These are phyloP conservation scores for Suhomyces chickasaworum DNA, from an alignment of 1,139 yeast genomes.

Conservation along the genomic window DNA sequence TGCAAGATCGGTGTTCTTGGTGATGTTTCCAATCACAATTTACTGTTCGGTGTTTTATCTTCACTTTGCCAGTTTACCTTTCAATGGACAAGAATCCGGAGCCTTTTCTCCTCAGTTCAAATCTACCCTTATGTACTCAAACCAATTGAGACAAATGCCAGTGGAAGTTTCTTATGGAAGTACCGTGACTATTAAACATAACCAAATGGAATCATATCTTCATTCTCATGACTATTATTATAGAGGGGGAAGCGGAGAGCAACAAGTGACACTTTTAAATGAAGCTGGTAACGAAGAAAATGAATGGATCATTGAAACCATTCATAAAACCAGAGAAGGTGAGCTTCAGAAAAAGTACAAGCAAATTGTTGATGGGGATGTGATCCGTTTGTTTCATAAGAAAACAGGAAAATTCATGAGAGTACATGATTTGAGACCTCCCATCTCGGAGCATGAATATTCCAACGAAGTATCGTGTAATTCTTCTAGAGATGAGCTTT, in stretches of 20 bases:
- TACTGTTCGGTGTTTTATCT: conserved; percentile 51
- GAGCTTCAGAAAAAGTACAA: conserved; percentile 32
- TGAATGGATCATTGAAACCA: conserved; percentile 65
- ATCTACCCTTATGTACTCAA: conserved; percentile 47
- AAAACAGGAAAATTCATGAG: conserved; percentile 60
- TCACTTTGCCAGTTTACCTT: conserved; percentile 52
- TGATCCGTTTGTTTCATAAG: conserved; percentile 62
- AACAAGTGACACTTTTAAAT: conserved; percentile 67
- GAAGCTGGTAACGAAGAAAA: conserved; percentile 55
- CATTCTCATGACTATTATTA: conserved; percentile 65
- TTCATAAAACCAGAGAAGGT: conserved; percentile 34
- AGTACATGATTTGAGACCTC: conserved; percentile 65
- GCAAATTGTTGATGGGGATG: conserved; percentile 51
- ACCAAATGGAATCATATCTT: conserved; percentile 61
- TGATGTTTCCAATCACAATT: conserved; percentile 51
- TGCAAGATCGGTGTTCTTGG: conserved; percentile 35
- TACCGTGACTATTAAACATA: conserved; percentile 65
- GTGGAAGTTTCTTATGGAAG: conserved; percentile 66
- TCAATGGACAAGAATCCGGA: conserved; percentile 53
- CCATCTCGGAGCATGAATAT: conserved; percentile 79
- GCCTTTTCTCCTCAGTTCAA: conserved; percentile 61
- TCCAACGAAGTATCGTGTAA: conserved; percentile 71
- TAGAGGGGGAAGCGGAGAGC: conserved; percentile 58
- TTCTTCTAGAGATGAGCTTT: conserved; percentile 48
- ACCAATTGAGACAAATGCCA: conserved; percentile 37